Percentiles rank a stretch among this genome's conserved stretches.
Conservation (phyloP, 495 filamentous ascomycete species). For the Neurospora sp. region DNA sequence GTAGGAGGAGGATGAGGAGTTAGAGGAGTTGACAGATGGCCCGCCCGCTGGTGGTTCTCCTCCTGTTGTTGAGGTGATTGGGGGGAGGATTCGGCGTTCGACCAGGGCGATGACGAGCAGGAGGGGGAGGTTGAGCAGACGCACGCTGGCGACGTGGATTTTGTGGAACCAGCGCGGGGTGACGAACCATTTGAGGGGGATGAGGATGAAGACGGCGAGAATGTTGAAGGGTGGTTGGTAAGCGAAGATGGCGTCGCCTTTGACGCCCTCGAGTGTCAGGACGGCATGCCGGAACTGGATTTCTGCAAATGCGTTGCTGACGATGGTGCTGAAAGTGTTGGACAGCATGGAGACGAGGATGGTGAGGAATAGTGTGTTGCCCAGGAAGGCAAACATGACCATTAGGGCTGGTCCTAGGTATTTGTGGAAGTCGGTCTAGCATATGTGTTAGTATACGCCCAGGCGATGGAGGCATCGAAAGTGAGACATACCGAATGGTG, state of each 20-base stretch:
- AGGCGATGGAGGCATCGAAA: not conserved
- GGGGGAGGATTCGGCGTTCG: constrained; percentile 44
- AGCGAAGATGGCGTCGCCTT: constrained; percentile 61
- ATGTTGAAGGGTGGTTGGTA: constrained; percentile 69
- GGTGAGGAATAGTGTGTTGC: constrained; percentile 68
- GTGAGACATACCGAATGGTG: constrained; percentile 40
- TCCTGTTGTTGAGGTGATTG: constrained; percentile 2
- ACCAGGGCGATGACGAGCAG: constrained; percentile 49
- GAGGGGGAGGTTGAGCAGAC: constrained; percentile 54
- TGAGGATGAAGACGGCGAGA: constrained; percentile 49
- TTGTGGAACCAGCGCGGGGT: constrained; percentile 69
- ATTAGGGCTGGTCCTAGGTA: constrained; percentile 58
- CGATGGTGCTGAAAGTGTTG: constrained; percentile 59
- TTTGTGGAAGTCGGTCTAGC: constrained; percentile 49
- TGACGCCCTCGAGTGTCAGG: constrained; percentile 66
- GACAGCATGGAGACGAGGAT: constrained; percentile 67
- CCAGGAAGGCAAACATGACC: constrained; percentile 62
- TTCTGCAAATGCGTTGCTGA: constrained; percentile 54
- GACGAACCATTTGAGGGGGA: constrained; percentile 55
- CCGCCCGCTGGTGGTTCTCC: constrained; percentile 6
- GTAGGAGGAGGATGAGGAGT: constrained; percentile 1
- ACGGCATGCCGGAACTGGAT: constrained; percentile 63
- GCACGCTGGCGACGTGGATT: constrained; percentile 56
- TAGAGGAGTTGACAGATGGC: constrained; percentile 11
- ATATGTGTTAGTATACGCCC: not conserved